These are phyloP conservation scores for Afroboletus lepidellus DNA, from an alignment of 1,284 basidiomycete species.

Conservation along the genomic window DNA sequence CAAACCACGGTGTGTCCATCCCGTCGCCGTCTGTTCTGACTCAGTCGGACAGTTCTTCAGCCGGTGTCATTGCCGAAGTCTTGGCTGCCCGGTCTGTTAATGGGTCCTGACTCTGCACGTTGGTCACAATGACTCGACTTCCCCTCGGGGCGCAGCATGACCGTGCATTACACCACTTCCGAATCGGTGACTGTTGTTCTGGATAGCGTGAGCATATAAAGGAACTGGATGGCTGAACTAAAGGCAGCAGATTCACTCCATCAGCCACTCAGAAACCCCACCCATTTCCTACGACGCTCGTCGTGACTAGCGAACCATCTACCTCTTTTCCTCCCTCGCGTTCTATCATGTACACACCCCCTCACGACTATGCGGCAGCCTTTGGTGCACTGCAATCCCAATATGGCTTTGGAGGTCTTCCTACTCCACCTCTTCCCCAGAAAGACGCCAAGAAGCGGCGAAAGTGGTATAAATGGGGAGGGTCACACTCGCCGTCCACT, in stretches of 20 bases:
- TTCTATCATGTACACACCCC: not conserved
- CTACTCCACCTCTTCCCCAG: conserved; percentile 1
- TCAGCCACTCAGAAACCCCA: not conserved
- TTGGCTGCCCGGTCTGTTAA: no score
- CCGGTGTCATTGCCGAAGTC: no score
- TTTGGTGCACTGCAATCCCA: conserved; percentile 23
- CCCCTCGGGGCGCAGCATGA: not conserved
- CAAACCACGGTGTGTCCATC: not conserved
- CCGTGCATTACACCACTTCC: not conserved
- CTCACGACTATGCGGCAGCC: conserved; percentile 24
- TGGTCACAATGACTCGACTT: conserved; percentile 2
- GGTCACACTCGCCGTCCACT: conserved; percentile 16
- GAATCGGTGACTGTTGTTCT: no score
- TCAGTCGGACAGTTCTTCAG: no score
- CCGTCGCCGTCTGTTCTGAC: not conserved
- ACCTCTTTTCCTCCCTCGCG: not conserved
- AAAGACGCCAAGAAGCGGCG: not conserved
- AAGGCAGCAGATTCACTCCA: not conserved
- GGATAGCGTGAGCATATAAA: conserved; percentile 9
- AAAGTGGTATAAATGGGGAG: conserved; percentile 22
- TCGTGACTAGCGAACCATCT: not conserved
- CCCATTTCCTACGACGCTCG: not conserved
- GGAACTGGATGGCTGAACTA: no score
- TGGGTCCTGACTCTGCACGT: not conserved
- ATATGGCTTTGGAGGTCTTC: conserved; percentile 28